Percentiles rank a stretch among this genome's conserved stretches.
Evolutionary conservation across 2,329 filamentous ascomycete species (phyloP).

Genomic region (Tothia fuscella): DNA sequence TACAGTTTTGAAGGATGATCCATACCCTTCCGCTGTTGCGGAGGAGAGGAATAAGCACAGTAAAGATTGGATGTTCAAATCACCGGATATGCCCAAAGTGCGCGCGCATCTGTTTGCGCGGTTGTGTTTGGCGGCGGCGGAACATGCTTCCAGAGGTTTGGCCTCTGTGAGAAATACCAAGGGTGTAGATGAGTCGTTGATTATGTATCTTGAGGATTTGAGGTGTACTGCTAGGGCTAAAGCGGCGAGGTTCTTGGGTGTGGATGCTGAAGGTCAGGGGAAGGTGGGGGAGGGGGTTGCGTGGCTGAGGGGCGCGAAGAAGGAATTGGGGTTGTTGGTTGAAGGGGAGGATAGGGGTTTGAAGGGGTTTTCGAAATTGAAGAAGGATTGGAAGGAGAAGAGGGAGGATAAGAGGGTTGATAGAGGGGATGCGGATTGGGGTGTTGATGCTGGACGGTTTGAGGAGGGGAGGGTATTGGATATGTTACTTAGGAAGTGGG

Average conservation of each 20-base stretch:
- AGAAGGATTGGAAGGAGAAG: constrained; percentile 63
- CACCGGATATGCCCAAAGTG: constrained; percentile 78
- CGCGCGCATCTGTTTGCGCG: constrained; percentile 79
- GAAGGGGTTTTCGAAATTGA: constrained; percentile 50
- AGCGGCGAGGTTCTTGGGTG: constrained; percentile 79
- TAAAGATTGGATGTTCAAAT: constrained; percentile 93
- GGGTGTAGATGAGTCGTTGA: constrained; percentile 49
- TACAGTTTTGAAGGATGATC: constrained; percentile 86
- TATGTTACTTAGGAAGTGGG: constrained; percentile 81
- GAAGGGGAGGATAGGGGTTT: constrained; percentile 31
- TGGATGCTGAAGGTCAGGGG: constrained; percentile 74
- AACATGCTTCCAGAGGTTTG: constrained; percentile 67
- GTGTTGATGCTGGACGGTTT: constrained; percentile 67
- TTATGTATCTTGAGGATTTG: constrained; percentile 66
- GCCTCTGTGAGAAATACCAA: constrained; percentile 35
- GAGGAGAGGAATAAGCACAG: constrained; percentile 73
- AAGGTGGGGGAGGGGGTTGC: constrained; percentile 76
- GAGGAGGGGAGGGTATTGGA: constrained; percentile 80
- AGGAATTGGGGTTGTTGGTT: constrained; percentile 54
- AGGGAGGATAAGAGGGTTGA: constrained; percentile 70
- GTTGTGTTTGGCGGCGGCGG: constrained; percentile 74
- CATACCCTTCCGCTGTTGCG: constrained; percentile 71
- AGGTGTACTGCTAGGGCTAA: constrained; percentile 65
- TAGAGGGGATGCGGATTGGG: constrained; percentile 55
- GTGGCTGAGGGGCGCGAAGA: constrained; percentile 69